phyloP scores from a whole-genome alignment of 257 asterid genomes.

The Parsonsia alboflavescens region DNA sequence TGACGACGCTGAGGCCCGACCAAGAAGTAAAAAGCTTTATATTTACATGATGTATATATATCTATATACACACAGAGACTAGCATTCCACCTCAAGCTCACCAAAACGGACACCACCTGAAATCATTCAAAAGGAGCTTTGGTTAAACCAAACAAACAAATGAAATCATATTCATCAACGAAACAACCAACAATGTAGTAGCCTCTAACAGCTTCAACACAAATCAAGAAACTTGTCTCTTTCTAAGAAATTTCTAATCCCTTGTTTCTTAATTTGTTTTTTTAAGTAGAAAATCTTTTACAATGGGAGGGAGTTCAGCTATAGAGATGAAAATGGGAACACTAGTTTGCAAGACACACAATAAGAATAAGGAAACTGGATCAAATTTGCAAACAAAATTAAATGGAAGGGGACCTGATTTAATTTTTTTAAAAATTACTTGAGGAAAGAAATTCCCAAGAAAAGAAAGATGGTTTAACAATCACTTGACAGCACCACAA shows the following conservation, averaged over 20 bases:
- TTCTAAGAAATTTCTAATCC: neutral
- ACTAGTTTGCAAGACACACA: neutral
- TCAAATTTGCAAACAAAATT: neutral
- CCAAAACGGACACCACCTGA: slow-evolving; percentile 99
- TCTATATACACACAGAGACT: slow-evolving; percentile 16
- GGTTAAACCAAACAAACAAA: slow-evolving; percentile 6
- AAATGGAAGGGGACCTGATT: neutral
- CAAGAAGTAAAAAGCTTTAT: neutral
- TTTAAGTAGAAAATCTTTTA: neutral
- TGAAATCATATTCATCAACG: neutral
- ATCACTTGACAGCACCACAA: neutral
- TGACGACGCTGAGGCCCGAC: neutral
- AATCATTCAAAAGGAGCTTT: slow-evolving; percentile 12
- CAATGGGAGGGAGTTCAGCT: neutral
- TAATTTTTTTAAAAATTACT: neutral
- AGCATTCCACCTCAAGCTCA: slow-evolving; percentile 19
- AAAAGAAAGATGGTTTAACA: neutral
- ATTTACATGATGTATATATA: slow-evolving; percentile 18
- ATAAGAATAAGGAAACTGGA: neutral
- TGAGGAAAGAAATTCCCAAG: neutral
- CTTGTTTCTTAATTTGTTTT: too few relatives aligned
- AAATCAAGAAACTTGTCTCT: neutral
- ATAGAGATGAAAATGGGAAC: neutral
- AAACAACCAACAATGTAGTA: neutral
- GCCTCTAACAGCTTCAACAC: too few relatives aligned